A percentile compares a stretch with the other conserved stretches of the same genome.
Evolutionary conservation across 2,329 filamentous ascomycete species (phyloP).

Genomic region (Celoporthe dispersa): DNA sequence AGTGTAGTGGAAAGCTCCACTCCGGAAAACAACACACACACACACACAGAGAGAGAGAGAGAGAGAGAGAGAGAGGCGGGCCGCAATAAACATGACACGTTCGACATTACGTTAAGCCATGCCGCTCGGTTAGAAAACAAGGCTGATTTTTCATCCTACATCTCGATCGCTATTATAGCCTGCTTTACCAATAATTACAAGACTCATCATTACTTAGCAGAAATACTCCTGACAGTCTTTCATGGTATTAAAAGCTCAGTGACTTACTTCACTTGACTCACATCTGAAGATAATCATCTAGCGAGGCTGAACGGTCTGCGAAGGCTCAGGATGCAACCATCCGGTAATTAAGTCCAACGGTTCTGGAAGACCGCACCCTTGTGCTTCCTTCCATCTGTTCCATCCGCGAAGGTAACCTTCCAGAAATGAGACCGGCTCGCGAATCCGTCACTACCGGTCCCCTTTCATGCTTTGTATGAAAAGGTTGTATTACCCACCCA

Average conservation of each 20-base stretch:
- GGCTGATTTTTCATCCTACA: not conserved
- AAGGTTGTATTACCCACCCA: conserved; percentile 1
- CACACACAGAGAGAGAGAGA: no score
- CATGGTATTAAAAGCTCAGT: not conserved
- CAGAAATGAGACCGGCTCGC: not conserved
- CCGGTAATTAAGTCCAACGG: not conserved
- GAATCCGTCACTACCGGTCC: not conserved
- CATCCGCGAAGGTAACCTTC: not conserved
- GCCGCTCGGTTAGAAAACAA: not conserved
- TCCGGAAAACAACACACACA: not conserved
- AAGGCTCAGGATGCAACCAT: not conserved
- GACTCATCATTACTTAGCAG: not conserved
- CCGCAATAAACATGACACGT: conserved; percentile 7
- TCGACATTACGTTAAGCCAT: not conserved
- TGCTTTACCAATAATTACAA: not conserved
- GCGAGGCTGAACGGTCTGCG: not conserved
- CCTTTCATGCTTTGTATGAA: not conserved
- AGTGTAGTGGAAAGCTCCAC: conserved; percentile 2
- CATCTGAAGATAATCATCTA: not conserved
- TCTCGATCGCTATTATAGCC: not conserved
- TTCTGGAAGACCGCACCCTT: not conserved
- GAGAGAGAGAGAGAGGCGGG: not conserved
- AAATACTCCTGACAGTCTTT: not conserved
- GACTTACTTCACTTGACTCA: not conserved
- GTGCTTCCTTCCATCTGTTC: not conserved